Base-by-base conservation (phyloP, 2,329 filamentous ascomycete genomes). In the Blumeria hordei region DNA sequence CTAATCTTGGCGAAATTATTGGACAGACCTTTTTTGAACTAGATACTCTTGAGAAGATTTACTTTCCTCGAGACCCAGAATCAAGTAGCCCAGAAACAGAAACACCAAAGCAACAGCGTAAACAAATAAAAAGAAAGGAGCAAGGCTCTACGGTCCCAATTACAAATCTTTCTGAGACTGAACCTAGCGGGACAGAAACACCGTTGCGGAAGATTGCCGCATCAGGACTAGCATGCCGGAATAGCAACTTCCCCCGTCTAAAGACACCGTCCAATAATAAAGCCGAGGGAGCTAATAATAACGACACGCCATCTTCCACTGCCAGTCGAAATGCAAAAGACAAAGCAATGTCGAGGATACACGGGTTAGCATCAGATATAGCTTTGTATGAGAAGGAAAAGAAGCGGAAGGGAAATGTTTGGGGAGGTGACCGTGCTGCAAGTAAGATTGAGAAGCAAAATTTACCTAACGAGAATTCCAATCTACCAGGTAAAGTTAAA, bases 351-450 rank as follows among this genome's bases (percentile, higher is more conserved):
- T 77, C 80, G 36, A 80, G 78, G 59, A 70, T 96, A 7, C 85
- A 92, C 55, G 76, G 78, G 37, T 72, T 90, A 56, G 88, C 85
- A 0, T 77, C 82, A 0, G 92, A 98, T 64, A 88, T 96, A 63
- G 83, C 82, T 1, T 71, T 93, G 35, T 98, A 92, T 63, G 84
- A 96, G 64, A 94, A 92, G 65, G 92, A 98, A 69, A 87, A 78
- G 71, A 95, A 94, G 70, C 80, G 92, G 65, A 58, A 78, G 71
- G 53, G 71, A 65, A 3, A 57, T 50, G 71, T 74, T 0, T 82
- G 77, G 72, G 78, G 79, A 28, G 78, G 78, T 21, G 81, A 79
- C 62, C 71, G 77, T 53, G 78, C 78, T 0, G 73, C 77, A 2
- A 75, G 80, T 55, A 67, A 71, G 56, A 70, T 76, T 16, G 78